A percentile compares a stretch with the other conserved stretches of the same genome.
These are phyloP conservation scores for Rhodotorula taiwanensis DNA, from an alignment of 768 basidiomycete genomes.

Conservation along the genomic window DNA sequence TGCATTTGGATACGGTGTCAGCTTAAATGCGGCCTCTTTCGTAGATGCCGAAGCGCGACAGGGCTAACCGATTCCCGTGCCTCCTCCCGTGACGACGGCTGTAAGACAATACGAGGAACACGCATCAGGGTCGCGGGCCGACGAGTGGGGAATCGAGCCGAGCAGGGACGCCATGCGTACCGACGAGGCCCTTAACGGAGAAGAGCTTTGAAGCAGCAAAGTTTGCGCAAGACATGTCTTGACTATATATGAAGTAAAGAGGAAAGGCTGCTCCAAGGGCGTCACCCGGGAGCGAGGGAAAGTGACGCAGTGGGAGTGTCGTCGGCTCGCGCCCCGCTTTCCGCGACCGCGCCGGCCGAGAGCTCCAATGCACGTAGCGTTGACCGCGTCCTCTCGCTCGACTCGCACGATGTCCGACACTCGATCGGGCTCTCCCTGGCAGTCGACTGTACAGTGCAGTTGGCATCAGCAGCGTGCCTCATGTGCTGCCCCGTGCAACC, in stretches of 20 bases:
- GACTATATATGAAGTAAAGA: not conserved
- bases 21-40: not conserved
- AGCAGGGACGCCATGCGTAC: not conserved
- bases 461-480: no score
- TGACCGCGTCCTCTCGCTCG: no score
- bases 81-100: conserved; percentile 75
- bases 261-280: not conserved
- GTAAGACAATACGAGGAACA: conserved; percentile 42
- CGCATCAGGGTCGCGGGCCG: not conserved
- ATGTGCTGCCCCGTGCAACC: no score
- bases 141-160: not conserved
- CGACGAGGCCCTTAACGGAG: conserved; percentile 17
- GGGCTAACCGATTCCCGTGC: conserved; percentile 69
- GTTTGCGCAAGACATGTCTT: not conserved
- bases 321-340: no score
- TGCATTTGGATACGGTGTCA: conserved; percentile 67
- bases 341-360: no score
- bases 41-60: conserved; percentile 13
- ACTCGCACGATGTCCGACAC: no score
- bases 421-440: no score
- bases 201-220: conserved; percentile 11
- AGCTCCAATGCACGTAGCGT: no score
- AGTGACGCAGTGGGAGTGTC: no score
- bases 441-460: no score
- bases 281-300: no score